phyloP scores from a whole-genome alignment of 2,329 filamentous ascomycete genomes.

The Colletotrichum graminicola region DNA sequence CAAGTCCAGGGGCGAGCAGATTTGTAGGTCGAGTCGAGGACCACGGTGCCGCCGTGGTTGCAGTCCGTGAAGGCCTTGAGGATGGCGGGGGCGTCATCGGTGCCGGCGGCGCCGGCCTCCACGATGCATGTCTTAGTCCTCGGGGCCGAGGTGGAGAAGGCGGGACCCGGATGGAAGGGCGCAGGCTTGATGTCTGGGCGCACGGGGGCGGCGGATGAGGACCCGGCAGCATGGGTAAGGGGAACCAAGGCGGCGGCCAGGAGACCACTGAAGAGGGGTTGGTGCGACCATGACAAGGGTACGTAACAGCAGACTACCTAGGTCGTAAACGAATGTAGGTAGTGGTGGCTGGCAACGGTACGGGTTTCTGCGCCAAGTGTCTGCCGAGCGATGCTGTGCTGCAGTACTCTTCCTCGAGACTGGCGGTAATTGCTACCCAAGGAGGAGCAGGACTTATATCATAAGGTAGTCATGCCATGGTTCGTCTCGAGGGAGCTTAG shows the following conservation, averaged over 20 bases:
- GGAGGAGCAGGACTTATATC: constrained; percentile 37
- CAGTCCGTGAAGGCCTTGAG: constrained; percentile 67
- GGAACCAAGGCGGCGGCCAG: constrained; percentile 37
- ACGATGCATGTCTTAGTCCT: constrained; percentile 47
- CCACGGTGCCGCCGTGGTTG: constrained; percentile 72
- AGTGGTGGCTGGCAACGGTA: background rate
- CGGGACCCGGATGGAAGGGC: constrained; percentile 41
- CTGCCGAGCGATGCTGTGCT: constrained; percentile 31
- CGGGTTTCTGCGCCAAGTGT: constrained; percentile 22
- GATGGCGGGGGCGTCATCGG: constrained; percentile 55
- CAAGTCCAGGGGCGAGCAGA: constrained; percentile 74
- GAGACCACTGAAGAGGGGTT: constrained; percentile 36
- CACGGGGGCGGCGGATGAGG: constrained; percentile 15
- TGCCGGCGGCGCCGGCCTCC: constrained; percentile 47
- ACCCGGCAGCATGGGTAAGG: constrained; percentile 25
- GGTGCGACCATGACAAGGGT: constrained; percentile 33
- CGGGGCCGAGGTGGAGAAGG: constrained; percentile 43
- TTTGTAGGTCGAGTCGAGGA: constrained; percentile 71
- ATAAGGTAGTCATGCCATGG: background rate
- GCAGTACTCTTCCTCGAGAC: background rate
- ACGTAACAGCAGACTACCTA: background rate
- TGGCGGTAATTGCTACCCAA: background rate
- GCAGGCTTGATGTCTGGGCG: constrained; percentile 42
- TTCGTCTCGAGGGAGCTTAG: background rate
- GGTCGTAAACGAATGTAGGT: constrained; percentile 1